phyloP scores from a whole-genome alignment of 352 stramenopile species.

The Phytophthora tubulina region DNA sequence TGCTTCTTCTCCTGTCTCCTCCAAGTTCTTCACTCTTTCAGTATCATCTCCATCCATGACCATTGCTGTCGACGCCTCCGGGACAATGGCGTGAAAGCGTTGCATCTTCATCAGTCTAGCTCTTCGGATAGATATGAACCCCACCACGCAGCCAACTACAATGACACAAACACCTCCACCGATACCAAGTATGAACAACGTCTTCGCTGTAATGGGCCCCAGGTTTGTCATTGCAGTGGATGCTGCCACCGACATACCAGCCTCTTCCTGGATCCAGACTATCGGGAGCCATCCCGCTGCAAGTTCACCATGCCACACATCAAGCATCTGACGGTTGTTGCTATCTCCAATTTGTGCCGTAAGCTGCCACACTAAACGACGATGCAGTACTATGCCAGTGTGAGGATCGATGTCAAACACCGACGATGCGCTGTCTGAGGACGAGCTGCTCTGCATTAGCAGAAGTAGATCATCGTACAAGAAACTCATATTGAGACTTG shows the following conservation, averaged over 20 bases:
- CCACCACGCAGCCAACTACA: conserved; percentile 25
- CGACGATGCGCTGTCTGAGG: conserved; percentile 4
- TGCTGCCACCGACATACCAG: conserved; percentile 42
- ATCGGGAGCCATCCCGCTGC: conserved; percentile 51
- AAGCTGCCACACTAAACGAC: conserved; percentile 65
- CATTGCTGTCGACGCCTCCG: conserved; percentile 14
- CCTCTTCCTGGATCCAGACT: conserved; percentile 59
- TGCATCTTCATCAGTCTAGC: conserved; percentile 25
- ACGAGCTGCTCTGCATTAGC: conserved; percentile 35
- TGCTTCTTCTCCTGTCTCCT: too few species aligned
- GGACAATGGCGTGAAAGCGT: conserved; percentile 26
- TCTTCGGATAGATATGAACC: conserved; percentile 28
- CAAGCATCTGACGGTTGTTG: conserved; percentile 17
- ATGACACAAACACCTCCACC: conserved; percentile 24
- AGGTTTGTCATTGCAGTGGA: conserved; percentile 15
- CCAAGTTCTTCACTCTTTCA: background rate
- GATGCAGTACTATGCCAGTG: conserved; percentile 60
- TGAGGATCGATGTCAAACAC: conserved; percentile 62
- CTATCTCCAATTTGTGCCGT: conserved; percentile 27
- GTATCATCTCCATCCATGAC: conserved; percentile 9
- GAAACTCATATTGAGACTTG: conserved; percentile 59
- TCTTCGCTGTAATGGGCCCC: conserved; percentile 25
- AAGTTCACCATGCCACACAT: conserved; percentile 53
- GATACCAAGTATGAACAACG: conserved; percentile 17
- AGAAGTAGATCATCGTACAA: conserved; percentile 57